Conservation (phyloP, 371 early-diverging fungal genomes). For the Lichtheimia hyalospora region DNA sequence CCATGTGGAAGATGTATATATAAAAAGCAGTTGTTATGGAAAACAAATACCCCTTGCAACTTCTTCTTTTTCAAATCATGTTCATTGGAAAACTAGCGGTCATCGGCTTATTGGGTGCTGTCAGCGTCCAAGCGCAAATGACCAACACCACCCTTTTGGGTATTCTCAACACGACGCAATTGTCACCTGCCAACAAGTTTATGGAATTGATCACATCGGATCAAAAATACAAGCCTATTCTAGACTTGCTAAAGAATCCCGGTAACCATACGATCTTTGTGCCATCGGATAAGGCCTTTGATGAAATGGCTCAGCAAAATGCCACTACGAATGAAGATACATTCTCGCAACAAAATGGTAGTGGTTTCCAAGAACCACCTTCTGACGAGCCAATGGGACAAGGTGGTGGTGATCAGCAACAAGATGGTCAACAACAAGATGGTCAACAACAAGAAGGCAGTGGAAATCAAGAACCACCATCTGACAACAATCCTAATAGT, state of each 20-base stretch:
- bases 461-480: too few relatives aligned
- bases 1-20: slow-evolving; percentile 3
- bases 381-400: not conserved
- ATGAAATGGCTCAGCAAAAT: slow-evolving; percentile 2
- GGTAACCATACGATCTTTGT: slow-evolving; percentile 35
- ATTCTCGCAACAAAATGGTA: not conserved
- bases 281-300: slow-evolving; percentile 23
- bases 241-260: slow-evolving; percentile 23
- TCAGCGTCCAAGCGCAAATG: slow-evolving; percentile 16
- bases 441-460: not conserved
- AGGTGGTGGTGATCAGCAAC: not conserved
- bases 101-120: slow-evolving; percentile 2
- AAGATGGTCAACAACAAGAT: not conserved
- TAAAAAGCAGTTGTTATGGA: not conserved
- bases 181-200: slow-evolving; percentile 29
- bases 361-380: not conserved
- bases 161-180: slow-evolving; percentile 31
- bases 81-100: slow-evolving; percentile 7
- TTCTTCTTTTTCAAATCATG: slow-evolving; percentile 1
- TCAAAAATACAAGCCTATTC: slow-evolving; percentile 21
- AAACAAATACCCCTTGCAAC: not conserved
- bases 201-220: slow-evolving; percentile 25
- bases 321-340: not conserved
- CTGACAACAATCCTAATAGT: not conserved
- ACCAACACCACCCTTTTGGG: slow-evolving; percentile 24